phyloP scores from a whole-genome alignment of 352 stramenopile genomes.

The Globisporangium ultimum region DNA sequence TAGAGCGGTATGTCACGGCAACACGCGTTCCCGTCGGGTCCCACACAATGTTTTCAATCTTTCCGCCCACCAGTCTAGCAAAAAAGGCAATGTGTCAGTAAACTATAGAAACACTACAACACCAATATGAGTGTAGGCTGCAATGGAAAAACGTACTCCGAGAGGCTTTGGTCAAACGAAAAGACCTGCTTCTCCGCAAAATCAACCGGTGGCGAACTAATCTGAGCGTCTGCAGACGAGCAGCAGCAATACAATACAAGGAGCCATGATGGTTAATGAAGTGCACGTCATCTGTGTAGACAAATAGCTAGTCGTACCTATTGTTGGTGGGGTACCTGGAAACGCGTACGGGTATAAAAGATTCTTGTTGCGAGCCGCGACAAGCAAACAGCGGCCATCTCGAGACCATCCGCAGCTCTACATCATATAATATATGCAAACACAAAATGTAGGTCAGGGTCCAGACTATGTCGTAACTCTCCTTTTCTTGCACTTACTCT shows the following conservation, averaged over 20 bases:
- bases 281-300: not conserved
- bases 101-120: not conserved
- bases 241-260: not conserved
- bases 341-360: slow-evolving; percentile 78
- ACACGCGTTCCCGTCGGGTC: slow-evolving; percentile 67
- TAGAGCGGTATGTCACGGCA: slow-evolving; percentile 52
- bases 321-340: slow-evolving; percentile 42
- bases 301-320: slow-evolving; percentile 32
- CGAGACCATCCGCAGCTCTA: slow-evolving; percentile 72
- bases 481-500: slow-evolving; percentile 27
- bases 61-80: slow-evolving; percentile 55
- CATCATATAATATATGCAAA: not conserved
- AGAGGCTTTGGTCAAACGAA: slow-evolving; percentile 59
- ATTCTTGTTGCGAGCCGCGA: slow-evolving; percentile 51
- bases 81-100: not conserved
- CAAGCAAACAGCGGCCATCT: slow-evolving; percentile 61
- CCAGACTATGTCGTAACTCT: too few relatives aligned
- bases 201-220: slow-evolving; percentile 67
- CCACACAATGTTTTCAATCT: slow-evolving; percentile 57
- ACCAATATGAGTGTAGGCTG: not conserved
- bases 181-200: slow-evolving; percentile 59
- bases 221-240: slow-evolving; percentile 47
- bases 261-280: not conserved
- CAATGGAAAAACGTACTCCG: slow-evolving; percentile 29
- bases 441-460: not conserved